Percentiles rank a stretch among this genome's conserved stretches.
Conservation (phyloP, 345 rosid species). For the Pugionium dolabratum region DNA sequence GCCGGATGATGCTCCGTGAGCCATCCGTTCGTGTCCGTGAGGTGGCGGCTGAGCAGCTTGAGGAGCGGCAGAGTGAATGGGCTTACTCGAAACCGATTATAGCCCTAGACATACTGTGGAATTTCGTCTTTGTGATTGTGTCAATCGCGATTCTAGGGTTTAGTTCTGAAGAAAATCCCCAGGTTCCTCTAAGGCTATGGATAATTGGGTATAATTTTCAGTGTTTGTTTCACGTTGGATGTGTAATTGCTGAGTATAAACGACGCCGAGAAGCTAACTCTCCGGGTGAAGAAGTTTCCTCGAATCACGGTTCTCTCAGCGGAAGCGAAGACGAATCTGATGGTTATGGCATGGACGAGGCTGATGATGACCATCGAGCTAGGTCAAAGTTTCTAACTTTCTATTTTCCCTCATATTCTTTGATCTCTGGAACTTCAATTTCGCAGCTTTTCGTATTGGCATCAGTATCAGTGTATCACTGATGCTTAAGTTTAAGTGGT, state of each 20-base stretch:
- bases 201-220: slow-evolving; percentile 61
- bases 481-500: slow-evolving; percentile 1
- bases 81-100: slow-evolving; percentile 74
- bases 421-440: slow-evolving; percentile 24
- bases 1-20: slow-evolving; percentile 76
- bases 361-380: slow-evolving; percentile 46
- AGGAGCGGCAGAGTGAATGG: slow-evolving; percentile 78
- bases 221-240: slow-evolving; percentile 66
- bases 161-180: slow-evolving; percentile 57
- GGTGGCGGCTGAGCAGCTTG: slow-evolving; percentile 89
- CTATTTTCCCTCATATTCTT: not conserved
- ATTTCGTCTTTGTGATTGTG: slow-evolving; percentile 52
- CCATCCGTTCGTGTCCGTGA: slow-evolving; percentile 82
- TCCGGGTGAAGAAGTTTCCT: slow-evolving; percentile 31
- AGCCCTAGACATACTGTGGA: slow-evolving; percentile 72
- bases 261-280: slow-evolving; percentile 45
- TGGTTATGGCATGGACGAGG: slow-evolving; percentile 41
- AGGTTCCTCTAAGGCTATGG: slow-evolving; percentile 77
- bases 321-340: slow-evolving; percentile 46
- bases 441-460: slow-evolving; percentile 20
- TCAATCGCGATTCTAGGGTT: slow-evolving; percentile 51
- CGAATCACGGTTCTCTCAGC: slow-evolving; percentile 31
- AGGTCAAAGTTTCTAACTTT: slow-evolving; percentile 40
- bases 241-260: slow-evolving; percentile 59
- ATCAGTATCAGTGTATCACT: not conserved